Evolutionary conservation across 768 basidiomycete genomes (phyloP).

Genomic region (Amanita rimosa): DNA sequence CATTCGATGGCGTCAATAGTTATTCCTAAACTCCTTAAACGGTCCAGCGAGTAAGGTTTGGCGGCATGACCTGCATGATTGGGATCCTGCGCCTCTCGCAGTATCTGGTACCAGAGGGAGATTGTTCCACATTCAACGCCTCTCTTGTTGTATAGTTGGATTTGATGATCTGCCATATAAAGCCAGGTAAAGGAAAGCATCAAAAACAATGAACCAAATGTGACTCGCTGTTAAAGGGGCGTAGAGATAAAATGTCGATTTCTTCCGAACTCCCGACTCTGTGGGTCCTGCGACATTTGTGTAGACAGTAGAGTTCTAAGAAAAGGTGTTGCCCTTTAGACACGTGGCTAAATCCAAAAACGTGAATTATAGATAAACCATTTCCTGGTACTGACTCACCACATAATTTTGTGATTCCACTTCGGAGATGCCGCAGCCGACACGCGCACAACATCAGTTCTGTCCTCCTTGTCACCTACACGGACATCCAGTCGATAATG

Average conservation of each 20-base stretch:
- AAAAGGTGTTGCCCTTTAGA: background rate
- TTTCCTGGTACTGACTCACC: background rate
- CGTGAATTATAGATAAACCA: background rate
- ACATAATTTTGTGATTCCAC: background rate
- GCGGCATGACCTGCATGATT: background rate
- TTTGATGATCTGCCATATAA: background rate
- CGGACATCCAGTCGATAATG: background rate
- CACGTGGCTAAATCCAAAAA: background rate
- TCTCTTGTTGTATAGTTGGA: background rate
- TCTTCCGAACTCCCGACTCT: background rate
- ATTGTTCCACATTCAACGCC: background rate
- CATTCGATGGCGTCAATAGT: background rate
- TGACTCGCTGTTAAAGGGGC: background rate
- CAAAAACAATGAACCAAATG: too few relatives aligned
- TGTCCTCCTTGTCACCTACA: background rate
- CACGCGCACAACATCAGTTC: background rate
- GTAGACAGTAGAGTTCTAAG: background rate
- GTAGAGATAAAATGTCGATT: background rate
- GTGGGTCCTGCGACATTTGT: background rate
- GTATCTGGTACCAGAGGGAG: background rate
- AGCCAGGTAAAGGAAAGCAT: background rate
- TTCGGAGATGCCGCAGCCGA: background rate
- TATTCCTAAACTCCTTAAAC: background rate
- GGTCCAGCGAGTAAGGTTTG: background rate
- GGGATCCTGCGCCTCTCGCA: background rate